Evolutionary conservation across 2,329 filamentous ascomycete species (phyloP).

Genomic region (Calonectria hawksworthii): DNA sequence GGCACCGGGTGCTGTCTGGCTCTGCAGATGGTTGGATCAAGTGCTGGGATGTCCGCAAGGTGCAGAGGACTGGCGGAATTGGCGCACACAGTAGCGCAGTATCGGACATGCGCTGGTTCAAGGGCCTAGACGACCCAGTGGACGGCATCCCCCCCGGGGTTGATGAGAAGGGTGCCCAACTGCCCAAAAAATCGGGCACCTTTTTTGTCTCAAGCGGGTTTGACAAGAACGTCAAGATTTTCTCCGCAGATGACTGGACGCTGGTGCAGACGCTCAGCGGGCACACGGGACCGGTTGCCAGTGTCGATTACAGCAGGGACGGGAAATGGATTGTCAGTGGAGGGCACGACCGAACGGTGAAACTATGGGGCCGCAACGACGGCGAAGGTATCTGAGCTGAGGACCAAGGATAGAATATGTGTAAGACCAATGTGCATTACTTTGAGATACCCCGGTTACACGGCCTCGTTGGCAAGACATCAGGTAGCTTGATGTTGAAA

Average conservation of each 20-base stretch:
- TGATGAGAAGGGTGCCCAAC: constrained; percentile 74
- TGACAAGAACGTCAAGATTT: constrained; percentile 95
- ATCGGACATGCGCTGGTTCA: constrained; percentile 94
- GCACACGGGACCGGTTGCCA: constrained; percentile 92
- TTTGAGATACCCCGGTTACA: constrained; percentile 44
- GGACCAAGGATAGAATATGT: constrained; percentile 26
- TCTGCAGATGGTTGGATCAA: constrained; percentile 97
- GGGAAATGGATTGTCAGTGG: constrained; percentile 94
- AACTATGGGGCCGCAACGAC: constrained; percentile 94
- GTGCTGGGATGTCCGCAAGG: constrained; percentile 96
- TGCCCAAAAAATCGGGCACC: constrained; percentile 89
- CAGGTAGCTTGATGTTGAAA: constrained; percentile 7
- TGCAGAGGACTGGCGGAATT: constrained; percentile 85
- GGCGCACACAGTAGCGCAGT: constrained; percentile 94
- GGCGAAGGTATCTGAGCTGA: constrained; percentile 66
- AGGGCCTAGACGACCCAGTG: constrained; percentile 82
- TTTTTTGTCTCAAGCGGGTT: constrained; percentile 94
- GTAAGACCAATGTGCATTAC: constrained; percentile 34
- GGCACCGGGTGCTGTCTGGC: constrained; percentile 91
- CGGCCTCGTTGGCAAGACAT: constrained; percentile 25
- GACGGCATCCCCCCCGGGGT: constrained; percentile 71
- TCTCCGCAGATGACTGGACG: constrained; percentile 96
- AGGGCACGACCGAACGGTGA: constrained; percentile 94
- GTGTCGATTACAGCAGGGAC: constrained; percentile 88
- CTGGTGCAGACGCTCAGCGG: constrained; percentile 89